Evolutionary conservation across 768 basidiomycete genomes (phyloP).

Genomic region (Pleurotus ostreatus): DNA sequence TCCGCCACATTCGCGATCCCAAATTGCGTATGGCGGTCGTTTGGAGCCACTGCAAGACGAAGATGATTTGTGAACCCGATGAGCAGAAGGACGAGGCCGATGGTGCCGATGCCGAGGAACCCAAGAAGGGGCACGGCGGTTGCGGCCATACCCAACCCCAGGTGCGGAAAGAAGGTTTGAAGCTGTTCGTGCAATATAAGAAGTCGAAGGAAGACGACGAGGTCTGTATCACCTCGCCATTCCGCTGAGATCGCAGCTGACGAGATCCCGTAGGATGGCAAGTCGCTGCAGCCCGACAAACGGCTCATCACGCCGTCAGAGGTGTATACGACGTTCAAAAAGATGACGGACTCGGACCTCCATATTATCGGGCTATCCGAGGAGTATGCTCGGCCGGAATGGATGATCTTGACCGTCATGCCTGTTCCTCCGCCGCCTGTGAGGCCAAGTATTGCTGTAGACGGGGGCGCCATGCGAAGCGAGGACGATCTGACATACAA

Average conservation of each 20-base stretch:
- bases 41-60: conserved; percentile 84
- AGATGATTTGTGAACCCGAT: conserved; percentile 86
- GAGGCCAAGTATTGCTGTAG: conserved; percentile 95
- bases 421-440: conserved; percentile 98
- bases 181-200: conserved; percentile 93
- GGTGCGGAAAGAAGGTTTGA: conserved; percentile 91
- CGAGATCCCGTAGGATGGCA: conserved; percentile 56
- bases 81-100: conserved; percentile 84
- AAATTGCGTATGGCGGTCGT: conserved; percentile 85
- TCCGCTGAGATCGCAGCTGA: conserved; percentile 6
- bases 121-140: conserved; percentile 92
- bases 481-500: conserved; percentile 99
- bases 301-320: conserved; percentile 80
- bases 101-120: conserved; percentile 62
- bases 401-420: conserved; percentile 99
- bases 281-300: conserved; percentile 79
- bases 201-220: conserved; percentile 93
- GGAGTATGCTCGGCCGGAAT: conserved; percentile 95
- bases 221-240: conserved; percentile 43
- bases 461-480: conserved; percentile 93
- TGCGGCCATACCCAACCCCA: conserved; percentile 91
- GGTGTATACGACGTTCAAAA: conserved; percentile 92
- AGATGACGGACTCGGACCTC: conserved; percentile 88
- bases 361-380: conserved; percentile 88
- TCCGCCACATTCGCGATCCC: conserved; percentile 81